Conservation (phyloP, 345 rosid species). For the Syzygium aqueum region DNA sequence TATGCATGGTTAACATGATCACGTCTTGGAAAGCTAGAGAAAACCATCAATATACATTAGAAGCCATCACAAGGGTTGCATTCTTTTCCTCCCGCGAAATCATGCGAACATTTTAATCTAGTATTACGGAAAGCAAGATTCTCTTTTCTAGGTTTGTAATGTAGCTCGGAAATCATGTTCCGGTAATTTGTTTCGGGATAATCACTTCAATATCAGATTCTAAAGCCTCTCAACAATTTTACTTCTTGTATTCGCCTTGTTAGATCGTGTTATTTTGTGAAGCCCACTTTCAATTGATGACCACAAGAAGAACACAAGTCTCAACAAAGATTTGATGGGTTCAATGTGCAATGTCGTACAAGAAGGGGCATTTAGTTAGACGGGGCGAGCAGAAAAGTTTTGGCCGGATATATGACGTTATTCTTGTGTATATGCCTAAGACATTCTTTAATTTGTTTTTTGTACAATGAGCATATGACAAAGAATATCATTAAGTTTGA, state of each 20-base stretch:
- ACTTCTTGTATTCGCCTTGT: not conserved
- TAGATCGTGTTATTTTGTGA: not conserved
- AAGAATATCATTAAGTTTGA: not conserved
- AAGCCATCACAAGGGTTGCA: not conserved
- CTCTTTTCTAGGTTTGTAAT: no score
- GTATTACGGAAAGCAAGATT: no score
- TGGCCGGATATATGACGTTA: not conserved
- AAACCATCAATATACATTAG: no score
- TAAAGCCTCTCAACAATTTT: not conserved
- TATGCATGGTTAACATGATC: not conserved
- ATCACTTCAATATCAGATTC: no score
- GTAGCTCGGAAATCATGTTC: not conserved
- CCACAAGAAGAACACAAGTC: not conserved
- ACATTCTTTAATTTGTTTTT: not conserved
- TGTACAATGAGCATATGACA: not conserved
- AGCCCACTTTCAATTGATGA: not conserved
- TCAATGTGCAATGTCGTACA: no score
- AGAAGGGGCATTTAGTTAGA: not conserved
- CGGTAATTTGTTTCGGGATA: not conserved
- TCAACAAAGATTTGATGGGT: not conserved
- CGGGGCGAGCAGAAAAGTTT: not conserved
- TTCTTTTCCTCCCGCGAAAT: not conserved
- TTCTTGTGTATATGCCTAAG: not conserved
- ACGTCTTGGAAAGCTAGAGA: not conserved
- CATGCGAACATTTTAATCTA: not conserved